Evolutionary conservation across 345 rosid genomes (phyloP).

Genomic region (Xanthoceras sorbifolium): DNA sequence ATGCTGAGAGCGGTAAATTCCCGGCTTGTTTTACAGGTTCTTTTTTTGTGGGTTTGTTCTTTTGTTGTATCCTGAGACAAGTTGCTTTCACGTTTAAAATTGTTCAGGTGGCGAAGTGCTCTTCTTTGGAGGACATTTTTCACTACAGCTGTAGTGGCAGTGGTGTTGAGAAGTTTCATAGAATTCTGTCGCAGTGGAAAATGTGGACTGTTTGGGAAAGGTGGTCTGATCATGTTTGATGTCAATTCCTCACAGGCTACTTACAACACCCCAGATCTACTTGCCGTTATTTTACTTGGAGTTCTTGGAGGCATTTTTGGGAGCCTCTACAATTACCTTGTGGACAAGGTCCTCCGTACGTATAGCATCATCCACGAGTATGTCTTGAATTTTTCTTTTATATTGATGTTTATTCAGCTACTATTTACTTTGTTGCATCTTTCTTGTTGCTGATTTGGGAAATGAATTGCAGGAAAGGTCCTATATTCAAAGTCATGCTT

Average conservation of each 20-base stretch:
- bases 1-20: too few relatives aligned
- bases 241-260: conserved; percentile 55
- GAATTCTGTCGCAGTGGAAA: conserved; percentile 66
- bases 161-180: conserved; percentile 71
- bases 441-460: conserved; percentile 18
- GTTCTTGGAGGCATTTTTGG: conserved; percentile 80
- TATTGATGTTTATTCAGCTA: background rate
- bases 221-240: conserved; percentile 95
- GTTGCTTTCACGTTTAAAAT: conserved; percentile 17
- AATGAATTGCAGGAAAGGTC: conserved; percentile 74
- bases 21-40: background rate
- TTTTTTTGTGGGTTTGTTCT: background rate
- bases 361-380: conserved; percentile 85
- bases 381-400: conserved; percentile 18
- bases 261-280: conserved; percentile 61
- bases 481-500: conserved; percentile 63
- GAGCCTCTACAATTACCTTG: conserved; percentile 76
- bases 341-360: conserved; percentile 87
- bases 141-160: conserved; percentile 93
- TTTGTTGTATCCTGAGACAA: background rate
- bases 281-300: conserved; percentile 79
- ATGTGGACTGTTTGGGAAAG: conserved; percentile 88
- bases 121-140: conserved; percentile 96
- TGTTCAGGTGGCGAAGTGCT: conserved; percentile 92
- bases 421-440: background rate